Conservation (phyloP, 2,329 filamentous ascomycete genomes). For the Myriosclerotinia curreyana region DNA sequence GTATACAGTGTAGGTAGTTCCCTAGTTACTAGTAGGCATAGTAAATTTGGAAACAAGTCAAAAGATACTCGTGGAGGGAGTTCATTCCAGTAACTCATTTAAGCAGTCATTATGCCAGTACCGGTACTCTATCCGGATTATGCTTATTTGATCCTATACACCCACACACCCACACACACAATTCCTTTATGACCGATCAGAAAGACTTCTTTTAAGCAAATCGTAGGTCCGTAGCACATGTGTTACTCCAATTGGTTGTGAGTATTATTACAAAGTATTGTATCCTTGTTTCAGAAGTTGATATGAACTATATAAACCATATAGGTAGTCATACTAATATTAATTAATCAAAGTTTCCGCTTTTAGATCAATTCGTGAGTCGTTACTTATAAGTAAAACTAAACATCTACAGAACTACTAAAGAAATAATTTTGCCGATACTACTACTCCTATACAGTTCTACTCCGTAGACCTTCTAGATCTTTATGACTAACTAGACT, state of each 20-base stretch:
- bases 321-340: background rate
- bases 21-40: no score
- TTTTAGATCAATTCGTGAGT: background rate
- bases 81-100: no score
- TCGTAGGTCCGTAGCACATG: no score
- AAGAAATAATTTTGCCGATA: no score
- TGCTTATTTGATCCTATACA: background rate
- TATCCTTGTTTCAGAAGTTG: constrained; percentile 10
- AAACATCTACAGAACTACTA: no score
- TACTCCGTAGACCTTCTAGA: constrained; percentile 13
- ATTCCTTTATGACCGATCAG: constrained; percentile 13
- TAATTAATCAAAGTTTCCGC: constrained; percentile 4
- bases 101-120: no score
- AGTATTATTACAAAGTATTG: no score
- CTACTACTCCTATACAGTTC: background rate
- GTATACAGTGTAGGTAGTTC: background rate
- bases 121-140: constrained; percentile 7
- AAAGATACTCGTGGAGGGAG: no score
- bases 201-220: no score
- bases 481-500: background rate
- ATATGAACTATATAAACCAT: no score
- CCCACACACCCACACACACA: background rate
- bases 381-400: no score
- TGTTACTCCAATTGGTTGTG: constrained; percentile 1
- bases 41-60: no score